A percentile compares a stretch with the other conserved stretches of the same genome.
phyloP scores from a whole-genome alignment of 768 basidiomycete genomes.

The Gautieria morchelliformis region DNA sequence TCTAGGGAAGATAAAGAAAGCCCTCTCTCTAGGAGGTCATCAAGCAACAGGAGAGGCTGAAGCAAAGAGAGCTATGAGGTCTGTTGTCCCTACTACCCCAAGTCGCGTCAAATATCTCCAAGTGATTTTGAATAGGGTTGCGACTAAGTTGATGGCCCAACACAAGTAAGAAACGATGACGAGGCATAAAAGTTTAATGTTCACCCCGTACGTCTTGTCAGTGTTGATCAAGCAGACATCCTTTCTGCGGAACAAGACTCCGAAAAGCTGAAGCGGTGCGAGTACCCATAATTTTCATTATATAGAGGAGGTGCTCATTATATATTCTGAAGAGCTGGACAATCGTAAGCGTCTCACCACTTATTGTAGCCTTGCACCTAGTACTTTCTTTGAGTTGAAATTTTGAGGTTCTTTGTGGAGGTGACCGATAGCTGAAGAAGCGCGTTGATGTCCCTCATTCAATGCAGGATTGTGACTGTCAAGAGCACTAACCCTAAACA shows the following conservation, averaged over 20 bases:
- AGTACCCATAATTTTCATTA: not conserved
- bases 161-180: conserved; percentile 16
- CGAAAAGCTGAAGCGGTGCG: conserved; percentile 15
- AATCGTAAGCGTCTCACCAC: not conserved
- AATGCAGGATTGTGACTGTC: conserved; percentile 13
- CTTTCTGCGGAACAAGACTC: conserved; percentile 17
- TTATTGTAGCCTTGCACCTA: too few relatives aligned
- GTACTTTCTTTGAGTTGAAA: too few relatives aligned
- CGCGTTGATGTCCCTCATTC: not conserved
- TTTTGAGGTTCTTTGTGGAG: too few relatives aligned
- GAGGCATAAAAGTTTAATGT: too few relatives aligned
- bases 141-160: conserved; percentile 18
- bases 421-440: conserved; percentile 10
- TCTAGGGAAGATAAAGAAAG: conserved; percentile 8
- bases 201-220: conserved; percentile 9
- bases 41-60: conserved; percentile 16
- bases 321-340: conserved; percentile 10
- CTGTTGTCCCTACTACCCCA: not conserved
- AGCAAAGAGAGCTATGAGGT: conserved; percentile 17
- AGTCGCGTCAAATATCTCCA: not conserved
- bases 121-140: conserved; percentile 10
- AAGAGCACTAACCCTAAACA: conserved; percentile 9
- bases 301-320: not conserved
- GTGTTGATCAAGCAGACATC: conserved; percentile 21
- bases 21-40: conserved; percentile 15